Base-by-base conservation (phyloP, 2,329 filamentous ascomycete species). In the Phialemonium atrogriseum region DNA sequence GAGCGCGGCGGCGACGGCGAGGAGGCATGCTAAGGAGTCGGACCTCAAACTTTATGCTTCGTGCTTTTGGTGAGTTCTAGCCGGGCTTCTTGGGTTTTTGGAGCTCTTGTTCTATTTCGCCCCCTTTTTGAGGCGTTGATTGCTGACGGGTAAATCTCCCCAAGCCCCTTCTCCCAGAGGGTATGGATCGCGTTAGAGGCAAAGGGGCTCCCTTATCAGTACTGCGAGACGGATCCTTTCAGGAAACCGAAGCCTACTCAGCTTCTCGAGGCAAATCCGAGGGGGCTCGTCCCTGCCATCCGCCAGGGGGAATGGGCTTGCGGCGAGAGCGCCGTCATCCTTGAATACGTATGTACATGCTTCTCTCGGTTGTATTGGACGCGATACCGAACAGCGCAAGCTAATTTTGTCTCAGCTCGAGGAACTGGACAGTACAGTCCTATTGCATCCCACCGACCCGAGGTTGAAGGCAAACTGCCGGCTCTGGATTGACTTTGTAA, bases 101-200 rank as follows among this genome's bases (percentile, higher is more conserved):
- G n/a, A 26, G 35, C 24, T 30, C n/a, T n/a, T n/a, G n/a, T 20
- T 30, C 36, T 22, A 37, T 27, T 13, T 8, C 20, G 10, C 5
- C 18, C 15, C 27, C 29, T 40, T 41, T 43, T 33, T 32, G 20
- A 33, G 19, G 38, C 32, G 33, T 13, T 31, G 27, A 39, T 48
- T 20, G 47, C 43, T 45, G 29, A 37, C 24, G 4, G 12, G n/a
- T 16, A 10, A 23, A 25, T n/a, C 16, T 28, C 20, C 30, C 31
- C 7, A 26, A 84, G 81, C 49, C 85, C 85, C 16, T 91, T 89
- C 51, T 85, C 86, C 2, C 85, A 93, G 51, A 76, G 85, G 12
- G 82, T 91, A 16, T 94, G 86, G 86, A 91, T 94, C 41, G 82
- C 85, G 1, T 67, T 94, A 21, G 85, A 94, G 54, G 66, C 78